Evolutionary conservation across 768 basidiomycete species (phyloP).

Genomic region (Asterophora parasitica): DNA sequence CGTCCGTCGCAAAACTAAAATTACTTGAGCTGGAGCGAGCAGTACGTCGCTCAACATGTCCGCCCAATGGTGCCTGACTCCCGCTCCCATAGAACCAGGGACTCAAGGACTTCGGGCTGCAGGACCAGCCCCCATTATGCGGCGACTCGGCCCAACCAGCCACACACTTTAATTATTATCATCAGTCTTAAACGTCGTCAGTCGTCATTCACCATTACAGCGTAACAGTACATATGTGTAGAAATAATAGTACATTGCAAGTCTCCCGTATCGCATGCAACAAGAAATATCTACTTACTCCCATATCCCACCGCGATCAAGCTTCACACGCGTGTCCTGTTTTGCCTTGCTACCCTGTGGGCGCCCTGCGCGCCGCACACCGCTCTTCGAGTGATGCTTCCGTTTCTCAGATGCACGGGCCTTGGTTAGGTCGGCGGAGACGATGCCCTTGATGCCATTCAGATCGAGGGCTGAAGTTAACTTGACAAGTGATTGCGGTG

Average conservation of each 20-base stretch:
- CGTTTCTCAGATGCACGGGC: constrained; percentile 57
- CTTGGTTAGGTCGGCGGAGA: constrained; percentile 58
- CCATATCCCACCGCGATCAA: constrained; percentile 60
- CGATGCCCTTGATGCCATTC: constrained; percentile 52
- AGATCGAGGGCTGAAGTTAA: constrained; percentile 37
- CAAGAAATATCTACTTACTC: constrained; percentile 34
- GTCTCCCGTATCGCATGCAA: background rate
- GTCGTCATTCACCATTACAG: background rate
- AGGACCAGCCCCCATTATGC: background rate
- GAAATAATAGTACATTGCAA: background rate
- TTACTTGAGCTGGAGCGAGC: constrained; percentile 66
- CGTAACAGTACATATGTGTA: background rate
- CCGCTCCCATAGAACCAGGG: constrained; percentile 23
- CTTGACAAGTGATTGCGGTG: constrained; percentile 38
- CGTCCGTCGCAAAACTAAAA: constrained; percentile 52
- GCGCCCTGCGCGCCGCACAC: constrained; percentile 56
- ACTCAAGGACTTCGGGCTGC: constrained; percentile 19
- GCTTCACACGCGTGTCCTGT: constrained; percentile 61
- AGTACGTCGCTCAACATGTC: constrained; percentile 33
- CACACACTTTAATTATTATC: background rate
- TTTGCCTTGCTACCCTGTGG: constrained; percentile 84
- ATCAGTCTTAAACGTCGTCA: background rate
- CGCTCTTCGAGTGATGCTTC: constrained; percentile 77
- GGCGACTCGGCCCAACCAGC: background rate
- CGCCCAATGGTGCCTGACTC: background rate